phyloP scores from a whole-genome alignment of 1,139 yeast genomes.

The Kodamaea fungicola region DNA sequence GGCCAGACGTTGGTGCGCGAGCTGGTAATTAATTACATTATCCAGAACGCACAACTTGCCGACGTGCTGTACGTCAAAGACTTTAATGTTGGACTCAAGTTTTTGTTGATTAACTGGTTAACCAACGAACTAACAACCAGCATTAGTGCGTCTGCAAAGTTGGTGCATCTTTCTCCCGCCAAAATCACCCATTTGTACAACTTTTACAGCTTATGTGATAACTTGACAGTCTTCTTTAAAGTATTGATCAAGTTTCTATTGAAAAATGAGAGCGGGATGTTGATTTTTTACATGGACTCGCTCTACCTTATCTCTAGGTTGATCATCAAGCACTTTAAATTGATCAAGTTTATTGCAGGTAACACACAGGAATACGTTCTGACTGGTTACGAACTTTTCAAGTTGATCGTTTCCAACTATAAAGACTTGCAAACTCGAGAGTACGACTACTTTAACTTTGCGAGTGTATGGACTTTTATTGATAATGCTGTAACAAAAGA shows the following conservation, averaged over 20 bases:
- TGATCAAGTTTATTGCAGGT: slow-evolving; percentile 32
- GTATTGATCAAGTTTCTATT: slow-evolving; percentile 35
- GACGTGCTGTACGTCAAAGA: slow-evolving; percentile 14
- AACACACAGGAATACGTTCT: slow-evolving; percentile 22
- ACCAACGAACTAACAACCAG: slow-evolving; percentile 35
- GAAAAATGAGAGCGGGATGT: slow-evolving; percentile 40
- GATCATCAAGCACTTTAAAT: slow-evolving; percentile 33
- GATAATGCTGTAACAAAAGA: not conserved
- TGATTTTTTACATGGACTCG: slow-evolving; percentile 41
- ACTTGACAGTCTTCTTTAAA: slow-evolving; percentile 41
- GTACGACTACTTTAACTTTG: slow-evolving; percentile 30
- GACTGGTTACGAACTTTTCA: slow-evolving; percentile 35
- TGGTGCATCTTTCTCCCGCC: slow-evolving; percentile 36
- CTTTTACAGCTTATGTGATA: slow-evolving; percentile 31
- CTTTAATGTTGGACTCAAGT: slow-evolving; percentile 40
- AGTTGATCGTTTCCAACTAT: slow-evolving; percentile 30
- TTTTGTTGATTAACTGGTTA: slow-evolving; percentile 42
- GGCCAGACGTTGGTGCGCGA: slow-evolving; percentile 26
- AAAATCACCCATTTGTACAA: slow-evolving; percentile 32
- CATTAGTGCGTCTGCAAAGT: slow-evolving; percentile 29
- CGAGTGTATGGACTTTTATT: slow-evolving; percentile 32
- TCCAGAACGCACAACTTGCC: slow-evolving; percentile 15
- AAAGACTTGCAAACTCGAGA: slow-evolving; percentile 35
- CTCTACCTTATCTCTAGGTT: slow-evolving; percentile 34
- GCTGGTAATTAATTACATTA: slow-evolving; percentile 24